phyloP scores from a whole-genome alignment of 768 basidiomycete species.

The Boletus edulis region DNA sequence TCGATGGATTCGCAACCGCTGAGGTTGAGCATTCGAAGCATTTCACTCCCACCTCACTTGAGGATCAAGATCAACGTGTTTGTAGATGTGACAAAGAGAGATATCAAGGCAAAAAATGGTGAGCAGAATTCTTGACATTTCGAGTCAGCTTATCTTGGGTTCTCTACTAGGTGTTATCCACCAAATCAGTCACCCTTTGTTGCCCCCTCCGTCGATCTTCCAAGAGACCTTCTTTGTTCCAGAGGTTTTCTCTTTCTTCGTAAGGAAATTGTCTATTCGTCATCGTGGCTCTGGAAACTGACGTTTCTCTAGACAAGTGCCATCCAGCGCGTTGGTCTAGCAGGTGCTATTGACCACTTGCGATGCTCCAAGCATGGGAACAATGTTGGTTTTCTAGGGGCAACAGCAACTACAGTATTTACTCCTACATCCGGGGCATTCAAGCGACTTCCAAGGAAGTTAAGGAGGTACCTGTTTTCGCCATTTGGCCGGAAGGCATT shows the following conservation, averaged over 20 bases:
- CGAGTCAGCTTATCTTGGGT: neutral
- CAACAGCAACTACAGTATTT: conserved; percentile 7
- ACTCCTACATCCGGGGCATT: conserved; percentile 7
- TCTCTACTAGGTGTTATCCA: conserved; percentile 7
- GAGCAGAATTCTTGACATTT: neutral
- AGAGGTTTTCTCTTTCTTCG: conserved; percentile 13
- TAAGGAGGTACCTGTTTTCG: conserved; percentile 10
- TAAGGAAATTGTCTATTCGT: neutral
- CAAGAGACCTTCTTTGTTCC: conserved; percentile 10
- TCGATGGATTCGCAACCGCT: conserved; percentile 43
- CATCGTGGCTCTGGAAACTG: neutral
- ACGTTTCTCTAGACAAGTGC: conserved; percentile 9
- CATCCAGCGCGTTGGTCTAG: conserved; percentile 11
- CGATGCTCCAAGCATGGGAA: neutral
- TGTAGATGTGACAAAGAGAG: conserved; percentile 8
- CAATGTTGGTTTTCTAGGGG: neutral
- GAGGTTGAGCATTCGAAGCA: conserved; percentile 41
- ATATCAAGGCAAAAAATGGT: conserved; percentile 12
- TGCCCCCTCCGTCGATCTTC: conserved; percentile 12
- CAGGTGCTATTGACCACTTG: conserved; percentile 5
- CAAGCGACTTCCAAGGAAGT: conserved; percentile 5
- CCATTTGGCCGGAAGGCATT: conserved; percentile 12
- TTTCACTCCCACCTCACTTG: conserved; percentile 33
- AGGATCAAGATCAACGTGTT: conserved; percentile 20
- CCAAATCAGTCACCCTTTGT: conserved; percentile 11